Percentiles rank a stretch among this genome's conserved stretches.
Evolutionary conservation across 2,329 filamentous ascomycete genomes (phyloP).

Genomic region (Penicillium decumbens): DNA sequence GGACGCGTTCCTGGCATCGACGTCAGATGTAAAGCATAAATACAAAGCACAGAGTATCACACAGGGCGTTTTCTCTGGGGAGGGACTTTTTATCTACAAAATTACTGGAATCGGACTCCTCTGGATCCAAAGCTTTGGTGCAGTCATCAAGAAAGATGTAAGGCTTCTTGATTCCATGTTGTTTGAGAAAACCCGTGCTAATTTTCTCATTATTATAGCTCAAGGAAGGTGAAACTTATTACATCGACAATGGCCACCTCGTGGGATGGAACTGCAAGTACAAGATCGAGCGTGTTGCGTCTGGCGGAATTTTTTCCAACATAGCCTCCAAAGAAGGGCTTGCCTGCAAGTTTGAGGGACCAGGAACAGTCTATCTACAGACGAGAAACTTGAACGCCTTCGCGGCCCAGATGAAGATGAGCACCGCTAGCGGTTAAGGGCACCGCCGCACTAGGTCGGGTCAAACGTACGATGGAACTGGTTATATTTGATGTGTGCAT

Average conservation of each 20-base stretch:
- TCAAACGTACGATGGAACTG: no score
- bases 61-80: conserved; percentile 91
- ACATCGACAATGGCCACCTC: conserved; percentile 86
- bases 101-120: conserved; percentile 74
- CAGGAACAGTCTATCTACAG: conserved; percentile 87
- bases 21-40: conserved; percentile 81
- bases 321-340: conserved; percentile 51
- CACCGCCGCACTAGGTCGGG: no score
- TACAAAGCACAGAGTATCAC: conserved; percentile 79
- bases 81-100: conserved; percentile 86
- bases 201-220: conserved; percentile 27
- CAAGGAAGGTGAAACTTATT: conserved; percentile 72
- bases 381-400: conserved; percentile 75
- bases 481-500: no score
- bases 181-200: background rate
- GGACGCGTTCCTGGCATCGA: conserved; percentile 80
- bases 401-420: conserved; percentile 48
- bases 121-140: conserved; percentile 90
- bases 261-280: conserved; percentile 98
- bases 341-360: conserved; percentile 88
- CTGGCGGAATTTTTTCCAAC: conserved; percentile 56
- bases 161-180: conserved; percentile 36
- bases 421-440: conserved; percentile 29
- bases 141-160: conserved; percentile 91
- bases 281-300: conserved; percentile 80